A percentile compares a stretch with the other conserved stretches of the same genome.
These are phyloP conservation scores for Microcera coccophila DNA, from an alignment of 2,329 filamentous ascomycete genomes.

Conservation along the genomic window DNA sequence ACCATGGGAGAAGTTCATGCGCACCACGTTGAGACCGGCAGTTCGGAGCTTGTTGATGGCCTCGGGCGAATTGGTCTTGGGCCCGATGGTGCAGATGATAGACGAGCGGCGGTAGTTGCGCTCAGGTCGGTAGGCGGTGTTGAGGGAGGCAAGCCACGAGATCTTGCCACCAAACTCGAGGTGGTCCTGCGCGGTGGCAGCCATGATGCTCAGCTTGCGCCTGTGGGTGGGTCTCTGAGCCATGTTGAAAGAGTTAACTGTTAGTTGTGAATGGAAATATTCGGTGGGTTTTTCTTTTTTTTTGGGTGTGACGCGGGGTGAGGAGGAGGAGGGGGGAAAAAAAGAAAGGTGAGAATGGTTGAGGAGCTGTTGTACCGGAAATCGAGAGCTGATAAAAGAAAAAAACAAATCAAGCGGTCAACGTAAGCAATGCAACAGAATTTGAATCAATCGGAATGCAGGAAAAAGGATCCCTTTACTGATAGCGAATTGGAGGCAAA, in stretches of 20 bases:
- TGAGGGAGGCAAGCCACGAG: constrained; percentile 65
- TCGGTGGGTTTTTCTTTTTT: too few species aligned
- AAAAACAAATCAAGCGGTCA: too few species aligned
- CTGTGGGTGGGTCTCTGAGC: constrained; percentile 29
- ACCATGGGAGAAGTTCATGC: constrained; percentile 94
- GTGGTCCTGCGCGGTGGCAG: constrained; percentile 75
- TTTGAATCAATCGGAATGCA: too few species aligned
- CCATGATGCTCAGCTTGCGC: constrained; percentile 44
- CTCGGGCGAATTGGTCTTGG: constrained; percentile 97
- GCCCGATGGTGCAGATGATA: constrained; percentile 98
- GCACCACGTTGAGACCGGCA: constrained; percentile 93
- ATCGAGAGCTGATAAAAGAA: background rate
- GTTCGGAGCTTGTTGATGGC: constrained; percentile 92
- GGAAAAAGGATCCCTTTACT: too few species aligned
- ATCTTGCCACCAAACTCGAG: constrained; percentile 71
- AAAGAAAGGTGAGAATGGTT: background rate
- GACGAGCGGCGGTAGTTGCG: constrained; percentile 94
- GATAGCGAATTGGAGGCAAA: background rate
- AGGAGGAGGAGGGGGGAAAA: background rate
- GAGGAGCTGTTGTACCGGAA: background rate
- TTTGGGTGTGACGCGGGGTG: background rate
- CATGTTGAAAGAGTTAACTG: constrained; percentile 27
- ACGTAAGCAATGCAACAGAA: background rate
- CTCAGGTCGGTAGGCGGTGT: constrained; percentile 82
- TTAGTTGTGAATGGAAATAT: constrained; percentile 2